Evolutionary conservation across 768 basidiomycete genomes (phyloP).

Genomic region (Amanita inopinata): DNA sequence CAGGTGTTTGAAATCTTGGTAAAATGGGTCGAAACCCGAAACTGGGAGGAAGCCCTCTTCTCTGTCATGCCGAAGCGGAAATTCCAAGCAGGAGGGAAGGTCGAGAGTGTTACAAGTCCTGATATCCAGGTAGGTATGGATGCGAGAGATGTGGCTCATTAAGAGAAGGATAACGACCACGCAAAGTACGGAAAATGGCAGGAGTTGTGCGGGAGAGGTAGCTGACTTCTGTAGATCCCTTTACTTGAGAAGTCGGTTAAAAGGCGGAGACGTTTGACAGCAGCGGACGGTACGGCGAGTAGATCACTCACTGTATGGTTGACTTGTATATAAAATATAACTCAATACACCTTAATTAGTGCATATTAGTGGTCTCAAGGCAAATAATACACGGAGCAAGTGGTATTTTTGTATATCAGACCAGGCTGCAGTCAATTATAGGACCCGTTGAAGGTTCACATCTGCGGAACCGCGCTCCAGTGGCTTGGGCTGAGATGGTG

Average conservation of each 20-base stretch:
- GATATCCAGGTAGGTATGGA: slow-evolving; percentile 9
- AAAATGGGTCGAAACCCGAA: slow-evolving; percentile 75
- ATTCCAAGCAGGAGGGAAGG: slow-evolving; percentile 42
- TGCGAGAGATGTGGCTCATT: slow-evolving; percentile 15
- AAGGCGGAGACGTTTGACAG: too few relatives aligned
- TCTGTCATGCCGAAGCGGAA: slow-evolving; percentile 91
- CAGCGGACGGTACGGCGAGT: too few relatives aligned
- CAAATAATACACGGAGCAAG: too few relatives aligned
- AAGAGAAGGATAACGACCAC: too few relatives aligned
- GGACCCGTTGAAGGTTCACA: slow-evolving; percentile 31
- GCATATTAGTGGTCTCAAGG: too few relatives aligned
- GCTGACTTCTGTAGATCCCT: too few relatives aligned
- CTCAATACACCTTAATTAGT: too few relatives aligned
- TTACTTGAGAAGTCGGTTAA: too few relatives aligned
- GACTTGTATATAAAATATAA: too few relatives aligned
- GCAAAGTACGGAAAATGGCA: too few relatives aligned
- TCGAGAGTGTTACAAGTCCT: slow-evolving; percentile 10
- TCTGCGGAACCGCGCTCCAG: slow-evolving; percentile 36
- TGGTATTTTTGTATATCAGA: background rate
- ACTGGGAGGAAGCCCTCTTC: slow-evolving; percentile 83
- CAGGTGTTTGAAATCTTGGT: slow-evolving; percentile 91
- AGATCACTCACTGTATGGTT: too few relatives aligned
- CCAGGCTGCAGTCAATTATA: slow-evolving; percentile 16
- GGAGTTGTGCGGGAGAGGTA: too few relatives aligned
- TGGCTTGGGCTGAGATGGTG: slow-evolving; percentile 32